Conservation (phyloP, 108 stramenopile species). For the Epipyxis sp. region DNA sequence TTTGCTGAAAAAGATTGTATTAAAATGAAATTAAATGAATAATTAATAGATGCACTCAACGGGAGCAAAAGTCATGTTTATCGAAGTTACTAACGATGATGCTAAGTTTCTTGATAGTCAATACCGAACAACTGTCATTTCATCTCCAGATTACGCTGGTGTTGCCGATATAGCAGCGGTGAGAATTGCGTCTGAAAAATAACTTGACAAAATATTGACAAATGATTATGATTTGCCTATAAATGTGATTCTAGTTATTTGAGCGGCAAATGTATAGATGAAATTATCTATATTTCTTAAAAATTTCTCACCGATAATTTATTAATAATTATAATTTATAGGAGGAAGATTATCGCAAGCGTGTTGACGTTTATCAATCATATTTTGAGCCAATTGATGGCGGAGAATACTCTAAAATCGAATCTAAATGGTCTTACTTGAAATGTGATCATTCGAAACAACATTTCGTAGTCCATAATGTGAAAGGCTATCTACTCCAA, state of each 20-base stretch:
- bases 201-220: conserved; percentile 74
- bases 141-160: conserved; percentile 11
- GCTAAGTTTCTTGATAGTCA: conserved; percentile 56
- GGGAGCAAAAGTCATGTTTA: conserved; percentile 73
- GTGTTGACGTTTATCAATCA: conserved; percentile 74
- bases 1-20: no score
- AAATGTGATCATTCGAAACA: conserved; percentile 77
- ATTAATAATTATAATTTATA: conserved; percentile 19
- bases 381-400: conserved; percentile 78
- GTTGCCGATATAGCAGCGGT: not conserved
- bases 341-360: conserved; percentile 68
- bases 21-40: no score
- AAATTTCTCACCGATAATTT: no score
- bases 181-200: conserved; percentile 75
- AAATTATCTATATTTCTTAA: conserved; percentile 32
- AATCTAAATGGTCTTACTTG: conserved; percentile 69
- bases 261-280: not conserved
- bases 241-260: conserved; percentile 62
- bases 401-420: conserved; percentile 10
- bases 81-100: conserved; percentile 83
- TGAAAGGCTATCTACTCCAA: conserved; percentile 75
- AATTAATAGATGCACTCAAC: conserved; percentile 38
- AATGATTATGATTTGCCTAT: conserved; percentile 79
- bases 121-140: not conserved
- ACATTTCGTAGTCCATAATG: conserved; percentile 70